Conservation (phyloP, 2,329 filamentous ascomycete genomes). For the Teratosphaeria nubilosa region DNA sequence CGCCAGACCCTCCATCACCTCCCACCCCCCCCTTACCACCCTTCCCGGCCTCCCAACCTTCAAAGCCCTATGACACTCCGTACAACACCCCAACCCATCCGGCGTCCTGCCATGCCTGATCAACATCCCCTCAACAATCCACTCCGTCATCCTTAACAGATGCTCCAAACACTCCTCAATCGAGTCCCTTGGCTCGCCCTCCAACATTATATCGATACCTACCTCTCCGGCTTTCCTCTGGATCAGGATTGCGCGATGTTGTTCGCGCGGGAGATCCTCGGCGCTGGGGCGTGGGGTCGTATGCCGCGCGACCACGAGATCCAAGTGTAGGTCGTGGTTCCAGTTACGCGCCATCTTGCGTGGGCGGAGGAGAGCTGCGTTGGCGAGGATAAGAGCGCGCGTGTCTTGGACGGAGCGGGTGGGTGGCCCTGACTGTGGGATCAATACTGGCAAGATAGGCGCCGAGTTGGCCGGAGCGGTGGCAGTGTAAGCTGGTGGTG, state of each 20-base stretch:
- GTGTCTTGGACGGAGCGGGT: constrained; percentile 4
- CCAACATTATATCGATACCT: constrained; percentile 5
- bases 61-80: background rate
- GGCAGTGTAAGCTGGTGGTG: constrained; percentile 1
- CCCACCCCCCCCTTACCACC: background rate
- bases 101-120: constrained; percentile 3
- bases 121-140: constrained; percentile 5
- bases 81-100: constrained; percentile 1
- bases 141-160: constrained; percentile 8
- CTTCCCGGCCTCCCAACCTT: background rate
- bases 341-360: background rate
- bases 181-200: constrained; percentile 3
- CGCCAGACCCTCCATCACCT: background rate
- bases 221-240: constrained; percentile 1
- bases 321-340: constrained; percentile 1
- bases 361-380: constrained; percentile 5
- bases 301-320: constrained; percentile 3
- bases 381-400: constrained; percentile 7
- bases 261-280: background rate
- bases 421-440: background rate
- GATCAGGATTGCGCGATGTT: constrained; percentile 8
- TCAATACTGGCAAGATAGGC: background rate
- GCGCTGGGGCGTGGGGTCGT: background rate
- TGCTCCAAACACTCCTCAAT: constrained; percentile 8
- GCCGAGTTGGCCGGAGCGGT: background rate